These are phyloP conservation scores for Chrysanthemum lavandulifolium DNA, from an alignment of 129 eudicot genomes.

Conservation along the genomic window DNA sequence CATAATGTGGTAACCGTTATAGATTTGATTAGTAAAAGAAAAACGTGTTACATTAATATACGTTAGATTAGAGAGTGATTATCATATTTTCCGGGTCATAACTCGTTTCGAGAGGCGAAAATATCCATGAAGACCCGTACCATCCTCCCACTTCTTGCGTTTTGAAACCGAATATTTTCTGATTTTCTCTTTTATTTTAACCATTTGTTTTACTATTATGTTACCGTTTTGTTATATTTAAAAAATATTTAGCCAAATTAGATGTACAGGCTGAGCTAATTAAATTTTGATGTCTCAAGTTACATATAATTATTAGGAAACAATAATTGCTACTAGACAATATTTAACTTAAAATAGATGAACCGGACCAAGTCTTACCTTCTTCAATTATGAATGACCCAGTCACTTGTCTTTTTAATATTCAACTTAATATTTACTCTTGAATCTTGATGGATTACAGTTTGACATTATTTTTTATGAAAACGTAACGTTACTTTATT, in stretches of 20 bases:
- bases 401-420: not conserved
- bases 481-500: no score
- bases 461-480: no score
- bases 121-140: slow-evolving; percentile 15
- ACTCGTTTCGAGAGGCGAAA: slow-evolving; percentile 28
- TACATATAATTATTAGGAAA: not conserved
- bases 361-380: slow-evolving; percentile 12
- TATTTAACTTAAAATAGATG: slow-evolving; percentile 10
- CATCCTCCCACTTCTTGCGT: slow-evolving; percentile 22
- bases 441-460: no score
- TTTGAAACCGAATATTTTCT: slow-evolving; percentile 1
- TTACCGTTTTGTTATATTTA: slow-evolving; percentile 20
- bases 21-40: no score
- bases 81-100: slow-evolving; percentile 22
- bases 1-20: no score
- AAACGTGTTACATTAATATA: not conserved
- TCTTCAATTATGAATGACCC: slow-evolving; percentile 14
- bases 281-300: slow-evolving; percentile 17
- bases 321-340: not conserved
- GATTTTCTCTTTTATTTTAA: slow-evolving; percentile 5
- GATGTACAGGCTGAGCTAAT: slow-evolving; percentile 17
- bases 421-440: not conserved
- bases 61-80: slow-evolving; percentile 1
- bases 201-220: not conserved
- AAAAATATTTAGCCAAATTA: slow-evolving; percentile 7